These are phyloP conservation scores for Thermothielavioides terrestris DNA, from an alignment of 495 filamentous ascomycete species.

Conservation along the genomic window DNA sequence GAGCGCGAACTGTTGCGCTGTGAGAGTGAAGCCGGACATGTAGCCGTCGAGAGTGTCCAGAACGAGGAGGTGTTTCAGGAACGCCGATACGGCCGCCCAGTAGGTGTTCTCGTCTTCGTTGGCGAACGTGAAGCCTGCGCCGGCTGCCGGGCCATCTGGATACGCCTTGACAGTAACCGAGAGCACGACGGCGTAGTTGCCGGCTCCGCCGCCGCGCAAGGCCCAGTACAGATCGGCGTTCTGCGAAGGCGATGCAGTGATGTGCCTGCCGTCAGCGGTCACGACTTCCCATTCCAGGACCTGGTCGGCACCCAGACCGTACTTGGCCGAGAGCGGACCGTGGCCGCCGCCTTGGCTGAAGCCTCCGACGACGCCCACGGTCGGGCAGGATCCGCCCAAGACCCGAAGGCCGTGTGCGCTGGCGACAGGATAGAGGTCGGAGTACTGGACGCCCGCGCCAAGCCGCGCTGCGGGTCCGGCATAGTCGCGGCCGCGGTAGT, in stretches of 20 bases:
- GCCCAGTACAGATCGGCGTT: slow-evolving; percentile 54
- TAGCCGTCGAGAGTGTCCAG: slow-evolving; percentile 16
- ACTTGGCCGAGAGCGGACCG: slow-evolving; percentile 37
- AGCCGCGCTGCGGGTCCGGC: slow-evolving; percentile 41
- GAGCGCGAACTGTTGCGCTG: slow-evolving; percentile 36
- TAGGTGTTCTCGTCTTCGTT: slow-evolving; percentile 29
- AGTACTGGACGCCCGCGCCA: slow-evolving; percentile 44
- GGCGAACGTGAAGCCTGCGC: slow-evolving; percentile 7
- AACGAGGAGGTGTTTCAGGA: slow-evolving; percentile 21
- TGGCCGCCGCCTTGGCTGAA: slow-evolving; percentile 56
- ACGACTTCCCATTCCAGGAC: slow-evolving; percentile 51
- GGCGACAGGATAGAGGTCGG: too few relatives aligned
- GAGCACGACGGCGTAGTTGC: slow-evolving; percentile 46
- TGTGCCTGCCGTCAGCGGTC: slow-evolving; percentile 33
- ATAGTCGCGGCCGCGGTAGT: slow-evolving; percentile 30
- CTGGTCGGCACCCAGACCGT: slow-evolving; percentile 53
- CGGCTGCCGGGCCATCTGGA: slow-evolving; percentile 12
- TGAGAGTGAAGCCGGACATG: slow-evolving; percentile 38
- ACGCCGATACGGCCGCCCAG: slow-evolving; percentile 33
- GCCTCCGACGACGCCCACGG: slow-evolving; percentile 42
- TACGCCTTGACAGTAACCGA: slow-evolving; percentile 35
- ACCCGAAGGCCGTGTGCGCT: slow-evolving; percentile 32
- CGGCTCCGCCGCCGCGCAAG: slow-evolving; percentile 47
- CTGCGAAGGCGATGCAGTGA: slow-evolving; percentile 37
- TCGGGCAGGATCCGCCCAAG: slow-evolving; percentile 39